Percentiles rank a stretch among this genome's conserved stretches.
Conservation (phyloP, 768 basidiomycete species). For the Hypsizygus marmoreus region DNA sequence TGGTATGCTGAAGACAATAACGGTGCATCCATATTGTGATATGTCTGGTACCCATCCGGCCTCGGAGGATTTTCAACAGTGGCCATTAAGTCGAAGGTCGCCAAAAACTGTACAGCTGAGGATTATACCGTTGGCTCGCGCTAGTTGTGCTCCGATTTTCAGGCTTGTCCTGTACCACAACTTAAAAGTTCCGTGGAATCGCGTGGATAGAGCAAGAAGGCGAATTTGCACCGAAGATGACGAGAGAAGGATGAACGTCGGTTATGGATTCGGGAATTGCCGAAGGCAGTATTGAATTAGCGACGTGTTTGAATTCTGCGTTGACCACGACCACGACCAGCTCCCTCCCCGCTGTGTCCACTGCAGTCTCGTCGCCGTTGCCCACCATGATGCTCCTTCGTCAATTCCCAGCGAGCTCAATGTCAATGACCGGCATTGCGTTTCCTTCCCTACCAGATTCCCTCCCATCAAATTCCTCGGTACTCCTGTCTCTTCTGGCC, state of each 20-base stretch:
- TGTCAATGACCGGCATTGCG: slow-evolving; percentile 16
- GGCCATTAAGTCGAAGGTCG: too few relatives aligned
- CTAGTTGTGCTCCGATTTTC: neutral
- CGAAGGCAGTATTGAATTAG: slow-evolving; percentile 19
- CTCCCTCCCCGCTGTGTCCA: slow-evolving; percentile 18
- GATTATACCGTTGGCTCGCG: neutral
- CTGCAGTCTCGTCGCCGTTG: slow-evolving; percentile 20
- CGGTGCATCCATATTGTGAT: neutral
- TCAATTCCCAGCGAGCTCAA: slow-evolving; percentile 21
- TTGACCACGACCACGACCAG: slow-evolving; percentile 23
- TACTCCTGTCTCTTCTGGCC: slow-evolving; percentile 28
- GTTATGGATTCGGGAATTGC: slow-evolving; percentile 17
- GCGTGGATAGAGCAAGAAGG: neutral
- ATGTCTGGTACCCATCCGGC: too few relatives aligned
- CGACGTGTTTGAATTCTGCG: slow-evolving; percentile 3
- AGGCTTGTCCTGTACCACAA: neutral
- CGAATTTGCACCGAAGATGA: slow-evolving; percentile 3
- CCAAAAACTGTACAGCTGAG: too few relatives aligned
- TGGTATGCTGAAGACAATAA: neutral
- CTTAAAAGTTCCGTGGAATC: neutral
- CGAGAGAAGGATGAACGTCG: neutral
- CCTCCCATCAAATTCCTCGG: slow-evolving; percentile 25
- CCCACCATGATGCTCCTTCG: slow-evolving; percentile 25
- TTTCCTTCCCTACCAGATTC: slow-evolving; percentile 16
- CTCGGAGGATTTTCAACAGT: too few relatives aligned